Conservation (phyloP, 192 early-diverging fungal species). For the Funneliformis geosporum region DNA sequence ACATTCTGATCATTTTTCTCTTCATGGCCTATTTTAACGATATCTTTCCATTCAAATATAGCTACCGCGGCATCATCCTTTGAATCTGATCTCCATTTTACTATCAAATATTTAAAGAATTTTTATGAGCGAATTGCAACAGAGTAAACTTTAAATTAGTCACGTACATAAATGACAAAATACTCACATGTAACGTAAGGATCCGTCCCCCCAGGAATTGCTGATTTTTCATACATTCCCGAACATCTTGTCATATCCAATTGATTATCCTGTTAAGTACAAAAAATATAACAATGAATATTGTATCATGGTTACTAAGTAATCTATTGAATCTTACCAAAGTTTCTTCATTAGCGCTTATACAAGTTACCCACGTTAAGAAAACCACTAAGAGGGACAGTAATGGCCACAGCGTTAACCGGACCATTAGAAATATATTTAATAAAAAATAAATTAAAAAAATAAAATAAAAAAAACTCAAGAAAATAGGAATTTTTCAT, state of each 20-base stretch:
- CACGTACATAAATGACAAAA: neutral
- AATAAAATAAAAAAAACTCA: too few relatives aligned
- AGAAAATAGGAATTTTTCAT: neutral
- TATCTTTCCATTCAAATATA: constrained; percentile 45
- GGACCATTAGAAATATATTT: constrained; percentile 1
- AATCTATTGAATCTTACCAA: neutral
- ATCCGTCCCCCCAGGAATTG: constrained; percentile 42
- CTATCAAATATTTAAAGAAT: constrained; percentile 15
- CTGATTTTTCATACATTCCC: constrained; percentile 34
- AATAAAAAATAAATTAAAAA: neutral
- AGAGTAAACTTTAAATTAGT: neutral
- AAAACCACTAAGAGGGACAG: neutral
- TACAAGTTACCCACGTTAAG: neutral
- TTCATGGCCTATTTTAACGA: constrained; percentile 36
- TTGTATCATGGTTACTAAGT: too few relatives aligned
- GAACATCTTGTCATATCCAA: neutral
- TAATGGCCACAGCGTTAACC: neutral
- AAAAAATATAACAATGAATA: neutral
- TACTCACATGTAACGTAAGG: constrained; percentile 44
- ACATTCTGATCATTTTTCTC: neutral
- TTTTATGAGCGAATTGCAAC: neutral
- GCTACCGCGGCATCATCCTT: constrained; percentile 34
- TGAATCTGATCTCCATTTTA: constrained; percentile 33
- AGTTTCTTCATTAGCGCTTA: neutral
- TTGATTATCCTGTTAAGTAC: neutral